Conservation (phyloP, 2,329 filamentous ascomycete species). For the Chaetomiaceae sp. region DNA sequence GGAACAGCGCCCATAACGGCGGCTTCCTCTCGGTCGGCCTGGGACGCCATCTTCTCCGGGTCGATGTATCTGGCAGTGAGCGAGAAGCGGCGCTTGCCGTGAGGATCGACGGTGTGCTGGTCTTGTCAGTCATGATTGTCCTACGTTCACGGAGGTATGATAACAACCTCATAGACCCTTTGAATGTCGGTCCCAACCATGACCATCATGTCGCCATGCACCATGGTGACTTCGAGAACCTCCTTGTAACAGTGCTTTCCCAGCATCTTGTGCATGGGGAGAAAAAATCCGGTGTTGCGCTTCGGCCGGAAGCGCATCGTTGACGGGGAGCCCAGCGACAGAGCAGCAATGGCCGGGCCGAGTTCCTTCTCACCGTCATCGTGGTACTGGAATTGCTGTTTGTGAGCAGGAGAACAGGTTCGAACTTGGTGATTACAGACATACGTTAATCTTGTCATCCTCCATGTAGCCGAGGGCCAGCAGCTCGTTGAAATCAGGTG, state of each 20-base stretch:
- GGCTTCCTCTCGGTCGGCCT: slow-evolving; percentile 25
- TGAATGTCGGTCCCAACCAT: slow-evolving; percentile 59
- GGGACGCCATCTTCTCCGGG: slow-evolving; percentile 33
- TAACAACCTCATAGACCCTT: slow-evolving; percentile 47
- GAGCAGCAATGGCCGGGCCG: slow-evolving; percentile 55
- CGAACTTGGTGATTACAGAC: no score
- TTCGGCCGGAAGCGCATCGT: slow-evolving; percentile 56
- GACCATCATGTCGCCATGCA: slow-evolving; percentile 58
- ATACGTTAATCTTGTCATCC: slow-evolving; percentile 49
- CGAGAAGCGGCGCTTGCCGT: slow-evolving; percentile 48
- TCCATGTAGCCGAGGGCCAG: slow-evolving; percentile 59
- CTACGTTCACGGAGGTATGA: background rate
- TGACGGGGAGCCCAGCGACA: slow-evolving; percentile 53
- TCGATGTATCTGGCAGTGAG: slow-evolving; percentile 50
- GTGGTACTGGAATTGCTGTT: slow-evolving; percentile 43
- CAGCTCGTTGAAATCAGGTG: slow-evolving; percentile 54
- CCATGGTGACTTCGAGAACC: slow-evolving; percentile 38
- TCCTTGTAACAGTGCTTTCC: slow-evolving; percentile 26
- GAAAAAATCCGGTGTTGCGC: slow-evolving; percentile 25
- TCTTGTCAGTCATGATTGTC: slow-evolving; percentile 19
- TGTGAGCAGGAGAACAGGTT: slow-evolving; percentile 2
- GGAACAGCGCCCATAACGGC: slow-evolving; percentile 32
- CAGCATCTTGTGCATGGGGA: background rate
- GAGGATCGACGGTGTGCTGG: slow-evolving; percentile 47
- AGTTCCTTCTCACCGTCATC: slow-evolving; percentile 61